Percentiles rank a stretch among this genome's conserved stretches.
Conservation (phyloP, 2,329 filamentous ascomycete genomes). For the Celoporthe dispersa region DNA sequence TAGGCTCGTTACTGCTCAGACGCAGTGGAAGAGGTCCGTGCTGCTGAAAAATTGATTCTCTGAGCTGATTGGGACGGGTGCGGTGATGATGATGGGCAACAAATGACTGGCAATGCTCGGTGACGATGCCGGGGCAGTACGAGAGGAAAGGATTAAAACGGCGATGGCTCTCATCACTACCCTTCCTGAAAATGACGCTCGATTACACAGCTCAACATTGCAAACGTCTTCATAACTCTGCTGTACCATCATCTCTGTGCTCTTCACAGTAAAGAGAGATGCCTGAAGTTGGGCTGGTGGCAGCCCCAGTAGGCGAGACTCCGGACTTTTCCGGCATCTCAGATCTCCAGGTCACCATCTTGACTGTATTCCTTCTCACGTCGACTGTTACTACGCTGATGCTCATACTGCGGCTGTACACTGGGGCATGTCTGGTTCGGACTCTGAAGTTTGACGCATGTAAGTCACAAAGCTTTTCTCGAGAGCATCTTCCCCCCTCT, state of each 20-base stretch:
- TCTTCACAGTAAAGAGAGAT: conserved; percentile 3
- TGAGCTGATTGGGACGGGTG: not conserved
- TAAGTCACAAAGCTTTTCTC: conserved; percentile 8
- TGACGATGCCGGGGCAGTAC: not conserved
- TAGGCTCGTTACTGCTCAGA: not conserved
- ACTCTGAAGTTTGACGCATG: conserved; percentile 27
- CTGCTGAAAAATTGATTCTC: not conserved
- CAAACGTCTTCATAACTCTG: not conserved
- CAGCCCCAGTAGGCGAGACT: conserved; percentile 20
- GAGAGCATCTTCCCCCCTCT: not conserved
- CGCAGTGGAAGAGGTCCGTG: not conserved
- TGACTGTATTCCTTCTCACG: conserved; percentile 25
- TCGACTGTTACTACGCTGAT: conserved; percentile 22
- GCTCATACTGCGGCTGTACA: conserved; percentile 23
- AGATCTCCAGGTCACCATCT: conserved; percentile 23
- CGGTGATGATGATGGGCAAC: not conserved
- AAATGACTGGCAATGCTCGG: not conserved
- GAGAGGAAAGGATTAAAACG: not conserved
- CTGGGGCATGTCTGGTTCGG: conserved; percentile 20
- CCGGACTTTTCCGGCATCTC: conserved; percentile 22
- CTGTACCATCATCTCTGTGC: not conserved
- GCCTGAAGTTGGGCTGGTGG: conserved; percentile 24
- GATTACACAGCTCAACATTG: not conserved
- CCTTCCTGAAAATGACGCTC: not conserved
- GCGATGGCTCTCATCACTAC: not conserved